Evolutionary conservation across 2,329 filamentous ascomycete species (phyloP).

Genomic region (Sporothrix phasma): DNA sequence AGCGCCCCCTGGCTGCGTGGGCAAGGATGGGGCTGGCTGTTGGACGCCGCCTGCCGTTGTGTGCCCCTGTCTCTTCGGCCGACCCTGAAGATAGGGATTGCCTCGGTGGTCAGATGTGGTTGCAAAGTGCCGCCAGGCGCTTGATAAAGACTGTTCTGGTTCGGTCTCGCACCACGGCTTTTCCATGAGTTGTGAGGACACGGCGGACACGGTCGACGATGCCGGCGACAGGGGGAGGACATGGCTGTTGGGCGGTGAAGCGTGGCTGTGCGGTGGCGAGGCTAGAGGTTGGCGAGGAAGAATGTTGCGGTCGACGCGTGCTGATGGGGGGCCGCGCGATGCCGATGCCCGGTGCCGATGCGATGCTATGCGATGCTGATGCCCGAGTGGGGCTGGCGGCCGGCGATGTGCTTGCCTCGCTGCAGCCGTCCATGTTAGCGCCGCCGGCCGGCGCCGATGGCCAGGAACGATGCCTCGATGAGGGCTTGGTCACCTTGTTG

Average conservation of each 20-base stretch:
- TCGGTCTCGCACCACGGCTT: constrained; percentile 13
- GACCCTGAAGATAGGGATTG: not conserved
- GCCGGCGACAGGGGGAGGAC: not conserved
- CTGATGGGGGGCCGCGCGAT: not conserved
- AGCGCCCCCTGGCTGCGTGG: too few relatives aligned
- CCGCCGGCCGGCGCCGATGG: too few relatives aligned
- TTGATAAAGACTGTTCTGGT: constrained; percentile 18
- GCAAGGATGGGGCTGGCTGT: too few relatives aligned
- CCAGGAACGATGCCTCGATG: too few relatives aligned
- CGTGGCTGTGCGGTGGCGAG: not conserved
- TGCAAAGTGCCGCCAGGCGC: constrained; percentile 17
- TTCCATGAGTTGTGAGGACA: not conserved
- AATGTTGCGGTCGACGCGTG: not conserved
- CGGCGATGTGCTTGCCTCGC: too few relatives aligned
- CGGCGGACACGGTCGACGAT: not conserved
- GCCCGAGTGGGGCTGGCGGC: too few relatives aligned
- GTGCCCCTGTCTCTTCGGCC: not conserved
- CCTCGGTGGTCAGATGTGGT: constrained; percentile 15
- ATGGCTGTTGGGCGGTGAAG: not conserved
- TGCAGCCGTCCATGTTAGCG: too few relatives aligned
- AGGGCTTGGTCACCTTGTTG: not conserved
- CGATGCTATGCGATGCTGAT: too few relatives aligned
- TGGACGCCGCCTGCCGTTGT: too few relatives aligned
- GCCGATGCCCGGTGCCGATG: too few relatives aligned
- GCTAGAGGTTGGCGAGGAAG: not conserved